A percentile compares a stretch with the other conserved stretches of the same genome.
Conservation (phyloP, 2,329 filamentous ascomycete species). For the Xylaria polymorpha region DNA sequence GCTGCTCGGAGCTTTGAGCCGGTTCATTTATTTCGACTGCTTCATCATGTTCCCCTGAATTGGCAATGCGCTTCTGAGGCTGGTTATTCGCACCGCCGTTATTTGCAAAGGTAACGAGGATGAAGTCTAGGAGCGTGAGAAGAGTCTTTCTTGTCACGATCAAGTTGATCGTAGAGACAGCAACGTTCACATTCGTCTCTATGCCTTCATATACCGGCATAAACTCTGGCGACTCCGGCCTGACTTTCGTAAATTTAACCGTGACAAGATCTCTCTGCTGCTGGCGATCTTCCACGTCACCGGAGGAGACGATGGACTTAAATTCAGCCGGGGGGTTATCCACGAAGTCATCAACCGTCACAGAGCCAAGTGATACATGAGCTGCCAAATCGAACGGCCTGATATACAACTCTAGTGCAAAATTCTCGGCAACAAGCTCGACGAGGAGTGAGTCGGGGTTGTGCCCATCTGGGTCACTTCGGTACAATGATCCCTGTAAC, state of each 20-base stretch:
- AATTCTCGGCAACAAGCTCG: constrained; percentile 89
- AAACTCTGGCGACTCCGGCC: constrained; percentile 91
- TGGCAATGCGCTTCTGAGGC: constrained; percentile 52
- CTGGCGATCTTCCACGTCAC: constrained; percentile 75
- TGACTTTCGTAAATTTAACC: constrained; percentile 90
- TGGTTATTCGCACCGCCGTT: constrained; percentile 54
- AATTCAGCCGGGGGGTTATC: constrained; percentile 90
- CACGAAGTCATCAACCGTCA: constrained; percentile 94
- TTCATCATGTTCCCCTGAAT: constrained; percentile 53
- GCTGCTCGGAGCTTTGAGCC: constrained; percentile 51
- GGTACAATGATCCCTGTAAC: constrained; percentile 90
- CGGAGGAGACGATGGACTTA: constrained; percentile 95
- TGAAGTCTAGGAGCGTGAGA: constrained; percentile 91
- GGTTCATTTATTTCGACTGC: constrained; percentile 55
- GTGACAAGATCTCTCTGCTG: constrained; percentile 85
- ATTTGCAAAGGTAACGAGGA: constrained; percentile 88
- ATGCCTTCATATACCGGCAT: constrained; percentile 91
- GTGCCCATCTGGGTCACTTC: constrained; percentile 81
- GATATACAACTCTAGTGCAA: constrained; percentile 87
- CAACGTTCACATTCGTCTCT: constrained; percentile 90
- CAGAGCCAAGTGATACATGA: constrained; percentile 85
- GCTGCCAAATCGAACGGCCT: constrained; percentile 93
- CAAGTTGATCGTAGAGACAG: constrained; percentile 94
- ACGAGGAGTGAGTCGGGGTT: constrained; percentile 85
- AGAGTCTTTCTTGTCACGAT: constrained; percentile 94